These are phyloP conservation scores for Pinus tabuliformis DNA, from an alignment of 75 land plant species.

Conservation along the genomic window DNA sequence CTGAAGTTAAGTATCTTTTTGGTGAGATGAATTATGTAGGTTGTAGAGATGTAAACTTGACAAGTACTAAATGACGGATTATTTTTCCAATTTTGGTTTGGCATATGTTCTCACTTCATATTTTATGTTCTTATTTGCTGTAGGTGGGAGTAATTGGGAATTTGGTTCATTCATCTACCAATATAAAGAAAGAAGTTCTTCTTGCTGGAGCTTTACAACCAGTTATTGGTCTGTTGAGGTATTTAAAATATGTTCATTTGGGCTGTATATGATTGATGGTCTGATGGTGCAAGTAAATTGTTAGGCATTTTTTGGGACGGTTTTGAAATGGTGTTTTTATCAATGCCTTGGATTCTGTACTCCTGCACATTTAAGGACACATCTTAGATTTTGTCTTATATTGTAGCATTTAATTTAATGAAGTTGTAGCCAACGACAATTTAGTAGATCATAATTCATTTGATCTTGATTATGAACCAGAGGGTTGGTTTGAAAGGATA, in stretches of 20 bases:
- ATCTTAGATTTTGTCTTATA: too few relatives aligned
- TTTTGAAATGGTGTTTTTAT: not conserved
- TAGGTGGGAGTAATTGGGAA: conserved; percentile 99
- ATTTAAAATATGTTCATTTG: not conserved
- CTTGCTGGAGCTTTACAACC: conserved; percentile 96
- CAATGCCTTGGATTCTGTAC: not conserved
- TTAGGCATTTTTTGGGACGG: not conserved
- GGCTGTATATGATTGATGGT: not conserved
- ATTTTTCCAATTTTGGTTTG: too few relatives aligned
- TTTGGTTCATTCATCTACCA: conserved; percentile 93
- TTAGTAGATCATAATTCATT: too few relatives aligned
- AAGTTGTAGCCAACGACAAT: too few relatives aligned
- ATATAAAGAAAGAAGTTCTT: conserved; percentile 95
- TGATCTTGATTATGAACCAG: too few relatives aligned
- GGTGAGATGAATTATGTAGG: too few relatives aligned
- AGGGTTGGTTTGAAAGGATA: too few relatives aligned
- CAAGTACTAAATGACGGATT: not conserved
- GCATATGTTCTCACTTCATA: not conserved
- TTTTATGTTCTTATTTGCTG: not conserved
- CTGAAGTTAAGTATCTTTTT: too few relatives aligned
- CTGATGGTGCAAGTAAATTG: too few relatives aligned
- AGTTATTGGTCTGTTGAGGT: conserved; percentile 94
- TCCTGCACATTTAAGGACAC: too few relatives aligned
- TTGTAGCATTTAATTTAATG: too few relatives aligned
- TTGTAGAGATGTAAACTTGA: too few relatives aligned